Evolutionary conservation across 148 eudicot species (phyloP), one percentile per base, ranked within the genome.

Genomic region (Diospyros lotus): DNA sequence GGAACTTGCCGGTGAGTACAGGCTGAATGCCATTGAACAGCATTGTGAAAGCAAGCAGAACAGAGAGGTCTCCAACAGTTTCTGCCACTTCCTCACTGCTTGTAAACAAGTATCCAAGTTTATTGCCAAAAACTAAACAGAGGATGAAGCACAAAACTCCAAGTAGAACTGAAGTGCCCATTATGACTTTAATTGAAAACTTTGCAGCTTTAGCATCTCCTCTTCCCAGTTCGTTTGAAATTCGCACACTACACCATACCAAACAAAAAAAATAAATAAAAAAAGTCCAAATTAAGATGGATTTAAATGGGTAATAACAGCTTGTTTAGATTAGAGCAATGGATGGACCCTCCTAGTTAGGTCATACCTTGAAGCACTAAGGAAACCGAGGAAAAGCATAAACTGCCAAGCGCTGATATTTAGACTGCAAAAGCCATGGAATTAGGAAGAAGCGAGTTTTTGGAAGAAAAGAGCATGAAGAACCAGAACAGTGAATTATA

Each of bases 161-260:
- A 13, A 92, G 73, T 18, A 58, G 1, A 46, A 80, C 48, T 50
- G 97, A 85, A 58, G 92, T 92, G 65, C 17, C 64, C 13, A 90
- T 28, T 60, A 88, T 54, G 69, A 92, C 89, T 78, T 86, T 84
- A 46, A 92, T 87, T 2, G 94, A 80, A 78, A 92, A 92, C 79
- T 83, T 90, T 17, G 86, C 86, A 9, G 87, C 90, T 73, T 87
- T 79, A 43, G 87, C 85, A 75, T 88, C 79, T 73, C 97, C 94
- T 78, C 81, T 86, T 43, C 94, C 94, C 53, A 92, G 80, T 82
- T 92, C 97, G 76, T 88, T 92, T 39, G 94, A 75, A 50, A 92
- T 93, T 59, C 94, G 81, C 3, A 92, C 97, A 51, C 97, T 90
- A 58, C 41, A 1, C 69, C 58, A 65, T 3, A 40, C 2, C 14